These are phyloP conservation scores for Viridothelium virens DNA, from an alignment of 495 filamentous ascomycete species.

Conservation along the genomic window DNA sequence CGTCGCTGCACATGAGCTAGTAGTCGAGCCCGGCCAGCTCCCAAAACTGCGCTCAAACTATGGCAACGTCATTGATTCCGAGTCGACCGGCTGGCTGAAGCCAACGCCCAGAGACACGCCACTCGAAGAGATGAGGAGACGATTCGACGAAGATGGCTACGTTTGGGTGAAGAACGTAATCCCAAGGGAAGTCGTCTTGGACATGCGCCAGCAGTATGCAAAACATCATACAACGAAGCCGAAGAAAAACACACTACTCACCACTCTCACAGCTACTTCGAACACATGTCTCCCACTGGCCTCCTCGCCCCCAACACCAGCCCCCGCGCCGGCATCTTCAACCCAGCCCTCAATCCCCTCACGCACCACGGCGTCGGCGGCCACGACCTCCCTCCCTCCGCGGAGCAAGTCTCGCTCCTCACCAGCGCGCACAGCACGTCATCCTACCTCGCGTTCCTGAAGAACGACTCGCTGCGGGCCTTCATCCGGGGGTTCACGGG, in stretches of 20 bases:
- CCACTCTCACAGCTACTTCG: slow-evolving; percentile 15
- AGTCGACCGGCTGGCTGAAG: slow-evolving; percentile 22
- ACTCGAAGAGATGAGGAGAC: slow-evolving; percentile 18
- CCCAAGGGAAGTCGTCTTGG: slow-evolving; percentile 23
- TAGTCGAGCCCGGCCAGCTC: slow-evolving; percentile 22
- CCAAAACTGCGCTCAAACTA: slow-evolving; percentile 29
- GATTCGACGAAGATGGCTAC: slow-evolving; percentile 23
- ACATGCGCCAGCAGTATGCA: slow-evolving; percentile 22
- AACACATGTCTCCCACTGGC: slow-evolving; percentile 22
- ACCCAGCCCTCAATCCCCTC: slow-evolving; percentile 19
- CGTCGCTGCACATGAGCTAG: slow-evolving; percentile 24
- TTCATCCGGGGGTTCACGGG: slow-evolving; percentile 26
- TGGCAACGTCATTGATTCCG: slow-evolving; percentile 22
- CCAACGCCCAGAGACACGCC: slow-evolving; percentile 17
- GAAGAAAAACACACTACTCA: not conserved
- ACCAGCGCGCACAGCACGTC: slow-evolving; percentile 20
- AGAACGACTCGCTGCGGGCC: slow-evolving; percentile 20
- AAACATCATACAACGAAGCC: not conserved
- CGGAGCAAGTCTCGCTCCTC: slow-evolving; percentile 13
- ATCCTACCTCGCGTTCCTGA: slow-evolving; percentile 21
- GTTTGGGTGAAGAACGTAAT: slow-evolving; percentile 26
- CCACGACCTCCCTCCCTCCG: slow-evolving; percentile 23
- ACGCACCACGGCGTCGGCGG: slow-evolving; percentile 25
- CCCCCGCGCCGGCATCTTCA: slow-evolving; percentile 27
- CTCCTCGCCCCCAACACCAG: slow-evolving; percentile 23